Evolutionary conservation across 2,329 filamentous ascomycete genomes (phyloP).

Genomic region (Xylariomycetidae sp.): DNA sequence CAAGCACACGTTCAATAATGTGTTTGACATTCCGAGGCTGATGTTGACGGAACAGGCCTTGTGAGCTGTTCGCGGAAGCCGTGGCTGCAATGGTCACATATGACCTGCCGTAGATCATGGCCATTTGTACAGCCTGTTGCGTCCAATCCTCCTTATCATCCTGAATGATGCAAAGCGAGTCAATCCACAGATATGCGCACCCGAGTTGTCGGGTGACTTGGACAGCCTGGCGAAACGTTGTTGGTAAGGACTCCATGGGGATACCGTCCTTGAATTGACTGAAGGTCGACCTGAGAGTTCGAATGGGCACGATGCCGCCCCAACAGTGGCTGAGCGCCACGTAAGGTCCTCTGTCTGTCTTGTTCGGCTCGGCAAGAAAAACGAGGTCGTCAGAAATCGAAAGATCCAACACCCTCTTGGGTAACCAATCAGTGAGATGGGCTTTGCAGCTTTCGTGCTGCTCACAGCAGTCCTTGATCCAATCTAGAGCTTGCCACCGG

Average conservation of each 20-base stretch:
- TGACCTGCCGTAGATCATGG: slow-evolving; percentile 13
- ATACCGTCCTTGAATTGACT: slow-evolving; percentile 10
- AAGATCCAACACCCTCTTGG: slow-evolving; percentile 14
- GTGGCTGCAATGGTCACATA: slow-evolving; percentile 13
- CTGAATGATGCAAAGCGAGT: too few species aligned
- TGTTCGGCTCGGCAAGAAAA: slow-evolving; percentile 9
- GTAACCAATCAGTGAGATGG: slow-evolving; percentile 5
- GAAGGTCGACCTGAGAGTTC: slow-evolving; percentile 7
- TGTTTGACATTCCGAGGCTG: slow-evolving; percentile 5
- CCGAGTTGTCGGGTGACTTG: too few species aligned
- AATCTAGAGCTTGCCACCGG: slow-evolving; percentile 11
- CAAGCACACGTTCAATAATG: slow-evolving; percentile 2
- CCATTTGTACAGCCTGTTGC: slow-evolving; percentile 12
- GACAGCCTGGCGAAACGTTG: slow-evolving; percentile 15
- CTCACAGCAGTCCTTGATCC: slow-evolving; percentile 10
- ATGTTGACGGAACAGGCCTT: slow-evolving; percentile 12
- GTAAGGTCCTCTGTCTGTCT: slow-evolving; percentile 8
- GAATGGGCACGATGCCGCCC: slow-evolving; percentile 11
- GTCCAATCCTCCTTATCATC: slow-evolving; percentile 12
- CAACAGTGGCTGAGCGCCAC: slow-evolving; percentile 14
- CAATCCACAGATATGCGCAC: slow-evolving; percentile 16
- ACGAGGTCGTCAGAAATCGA: slow-evolving; percentile 6
- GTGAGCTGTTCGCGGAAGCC: slow-evolving; percentile 9
- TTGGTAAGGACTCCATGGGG: slow-evolving; percentile 8
- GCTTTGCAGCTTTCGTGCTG: slow-evolving; percentile 10